Evolutionary conservation across 805 yeast species (phyloP).

Genomic region (Myxozyma vanderwaltii): DNA sequence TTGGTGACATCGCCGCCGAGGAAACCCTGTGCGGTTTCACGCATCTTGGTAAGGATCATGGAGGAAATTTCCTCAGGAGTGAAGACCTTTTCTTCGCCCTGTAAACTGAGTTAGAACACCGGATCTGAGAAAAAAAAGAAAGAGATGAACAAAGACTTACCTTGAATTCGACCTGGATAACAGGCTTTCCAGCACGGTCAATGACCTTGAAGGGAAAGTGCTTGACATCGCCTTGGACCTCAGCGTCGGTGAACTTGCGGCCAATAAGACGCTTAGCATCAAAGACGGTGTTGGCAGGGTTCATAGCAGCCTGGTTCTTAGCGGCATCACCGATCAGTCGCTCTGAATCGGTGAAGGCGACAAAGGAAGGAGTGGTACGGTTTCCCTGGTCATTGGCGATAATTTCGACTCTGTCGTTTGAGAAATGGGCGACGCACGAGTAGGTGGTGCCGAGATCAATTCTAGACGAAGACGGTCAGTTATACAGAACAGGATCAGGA

Average conservation of each 20-base stretch:
- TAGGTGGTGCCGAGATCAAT: slow-evolving; percentile 97
- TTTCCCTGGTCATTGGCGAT: slow-evolving; percentile 98
- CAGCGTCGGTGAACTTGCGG: slow-evolving; percentile 75
- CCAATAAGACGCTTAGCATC: slow-evolving; percentile 96
- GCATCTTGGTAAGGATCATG: slow-evolving; percentile 90
- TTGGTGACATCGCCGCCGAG: slow-evolving; percentile 82
- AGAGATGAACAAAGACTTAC: not conserved
- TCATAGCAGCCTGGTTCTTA: slow-evolving; percentile 97
- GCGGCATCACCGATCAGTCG: slow-evolving; percentile 97
- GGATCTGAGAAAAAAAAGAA: not conserved
- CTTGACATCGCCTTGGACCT: slow-evolving; percentile 75
- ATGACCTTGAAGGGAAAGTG: slow-evolving; percentile 86
- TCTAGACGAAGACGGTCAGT: slow-evolving; percentile 46
- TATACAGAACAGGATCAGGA: not conserved
- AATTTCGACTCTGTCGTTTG: slow-evolving; percentile 88
- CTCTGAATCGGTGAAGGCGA: slow-evolving; percentile 93
- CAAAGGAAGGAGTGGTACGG: slow-evolving; percentile 96
- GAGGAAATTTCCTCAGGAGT: slow-evolving; percentile 95
- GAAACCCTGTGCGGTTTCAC: slow-evolving; percentile 88
- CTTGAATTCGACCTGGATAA: slow-evolving; percentile 80
- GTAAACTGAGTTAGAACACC: not conserved
- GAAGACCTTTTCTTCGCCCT: slow-evolving; percentile 79
- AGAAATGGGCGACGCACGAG: slow-evolving; percentile 91
- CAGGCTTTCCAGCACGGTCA: slow-evolving; percentile 82
- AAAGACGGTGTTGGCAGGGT: slow-evolving; percentile 89